Conservation (phyloP, 1,139 yeast species). For the Geotrichum reessii region DNA sequence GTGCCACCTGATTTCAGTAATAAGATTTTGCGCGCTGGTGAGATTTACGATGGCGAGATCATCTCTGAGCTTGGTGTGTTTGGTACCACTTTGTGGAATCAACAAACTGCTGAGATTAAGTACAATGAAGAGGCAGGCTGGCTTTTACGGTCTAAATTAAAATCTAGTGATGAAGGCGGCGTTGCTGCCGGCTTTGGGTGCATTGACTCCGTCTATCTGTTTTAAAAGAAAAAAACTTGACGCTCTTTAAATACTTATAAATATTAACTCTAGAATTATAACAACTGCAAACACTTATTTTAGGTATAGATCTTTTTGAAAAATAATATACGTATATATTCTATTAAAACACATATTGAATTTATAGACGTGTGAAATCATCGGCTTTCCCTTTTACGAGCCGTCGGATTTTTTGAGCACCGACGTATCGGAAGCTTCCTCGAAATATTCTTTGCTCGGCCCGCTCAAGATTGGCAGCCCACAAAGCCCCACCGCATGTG, state of each 20-base stretch:
- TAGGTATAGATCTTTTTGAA: not conserved
- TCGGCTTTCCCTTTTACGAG: constrained; percentile 7
- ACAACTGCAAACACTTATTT: not conserved
- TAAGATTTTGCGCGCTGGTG: constrained; percentile 62
- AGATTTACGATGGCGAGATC: constrained; percentile 58
- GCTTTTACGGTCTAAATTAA: constrained; percentile 81
- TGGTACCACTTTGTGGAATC: constrained; percentile 76
- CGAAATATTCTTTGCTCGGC: not conserved
- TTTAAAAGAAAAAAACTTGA: no score
- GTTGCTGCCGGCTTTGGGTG: constrained; percentile 99
- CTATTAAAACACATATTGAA: not conserved
- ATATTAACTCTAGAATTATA: not conserved
- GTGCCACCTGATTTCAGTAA: constrained; percentile 65
- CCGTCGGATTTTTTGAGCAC: constrained; percentile 12
- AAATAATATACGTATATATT: no score
- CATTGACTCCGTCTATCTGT: constrained; percentile 62
- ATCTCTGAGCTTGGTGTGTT: constrained; percentile 88
- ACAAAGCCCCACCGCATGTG: constrained; percentile 65
- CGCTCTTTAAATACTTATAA: not conserved
- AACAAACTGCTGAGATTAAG: constrained; percentile 47
- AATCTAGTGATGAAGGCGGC: constrained; percentile 90
- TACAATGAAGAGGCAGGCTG: constrained; percentile 71
- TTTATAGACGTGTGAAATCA: not conserved
- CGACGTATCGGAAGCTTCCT: constrained; percentile 17
- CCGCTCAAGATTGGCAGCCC: constrained; percentile 45